phyloP scores from a whole-genome alignment of 306 rosid genomes.

The Cucurbita pepo region DNA sequence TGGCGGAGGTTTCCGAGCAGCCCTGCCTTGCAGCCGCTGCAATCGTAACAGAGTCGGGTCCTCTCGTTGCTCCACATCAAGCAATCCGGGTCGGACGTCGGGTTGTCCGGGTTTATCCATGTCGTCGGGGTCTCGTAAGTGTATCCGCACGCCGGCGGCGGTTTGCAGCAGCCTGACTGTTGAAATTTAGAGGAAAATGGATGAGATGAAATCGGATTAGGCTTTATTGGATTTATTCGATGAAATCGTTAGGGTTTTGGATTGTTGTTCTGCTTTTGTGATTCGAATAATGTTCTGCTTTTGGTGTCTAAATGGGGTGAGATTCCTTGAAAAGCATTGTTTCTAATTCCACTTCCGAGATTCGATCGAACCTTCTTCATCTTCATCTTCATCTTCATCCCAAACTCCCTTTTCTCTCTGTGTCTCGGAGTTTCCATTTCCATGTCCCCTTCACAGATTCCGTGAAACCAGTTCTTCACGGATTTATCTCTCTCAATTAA shows the following conservation, averaged over 20 bases:
- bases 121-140: conserved; percentile 51
- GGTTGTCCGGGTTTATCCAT: conserved; percentile 62
- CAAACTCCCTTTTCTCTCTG: not conserved
- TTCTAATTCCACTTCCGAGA: not conserved
- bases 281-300: not conserved
- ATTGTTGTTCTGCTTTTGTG: not conserved
- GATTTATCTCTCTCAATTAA: not conserved
- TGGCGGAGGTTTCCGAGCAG: conserved; percentile 53
- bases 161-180: conserved; percentile 95
- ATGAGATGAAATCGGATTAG: not conserved
- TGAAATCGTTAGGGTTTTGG: not conserved
- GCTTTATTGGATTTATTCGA: not conserved
- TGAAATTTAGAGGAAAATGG: not conserved
- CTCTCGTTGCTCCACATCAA: conserved; percentile 72
- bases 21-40: conserved; percentile 77
- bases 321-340: not conserved
- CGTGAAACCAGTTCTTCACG: not conserved
- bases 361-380: not conserved
- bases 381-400: not conserved
- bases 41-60: conserved; percentile 54
- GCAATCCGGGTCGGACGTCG: conserved; percentile 52
- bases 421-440: not conserved
- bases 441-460: not conserved
- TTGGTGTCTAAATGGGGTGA: not conserved
- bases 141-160: conserved; percentile 67